Evolutionary conservation across 148 eudicot genomes (phyloP).

Genomic region (Beta vulgaris): DNA sequence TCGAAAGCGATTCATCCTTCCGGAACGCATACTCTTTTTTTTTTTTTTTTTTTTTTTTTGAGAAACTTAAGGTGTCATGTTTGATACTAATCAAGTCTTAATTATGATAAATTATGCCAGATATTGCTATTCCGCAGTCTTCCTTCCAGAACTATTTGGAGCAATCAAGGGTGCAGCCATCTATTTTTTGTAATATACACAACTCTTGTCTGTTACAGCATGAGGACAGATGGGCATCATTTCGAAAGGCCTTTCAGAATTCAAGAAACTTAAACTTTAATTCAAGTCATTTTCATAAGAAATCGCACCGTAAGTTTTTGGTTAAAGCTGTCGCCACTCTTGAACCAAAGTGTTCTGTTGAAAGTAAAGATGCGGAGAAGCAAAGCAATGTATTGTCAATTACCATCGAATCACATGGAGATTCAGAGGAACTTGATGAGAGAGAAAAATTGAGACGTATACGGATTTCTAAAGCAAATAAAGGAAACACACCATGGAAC

Average conservation of each 20-base stretch:
- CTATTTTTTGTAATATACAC: slow-evolving; percentile 30
- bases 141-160: slow-evolving; percentile 34
- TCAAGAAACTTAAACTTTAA: slow-evolving; percentile 28
- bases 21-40: too few species aligned
- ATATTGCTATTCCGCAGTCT: slow-evolving; percentile 70
- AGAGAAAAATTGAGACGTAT: slow-evolving; percentile 78
- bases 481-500: slow-evolving; percentile 91
- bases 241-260: slow-evolving; percentile 40
- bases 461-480: slow-evolving; percentile 93
- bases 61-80: too few species aligned
- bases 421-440: slow-evolving; percentile 50
- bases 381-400: slow-evolving; percentile 19
- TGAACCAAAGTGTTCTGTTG: slow-evolving; percentile 39
- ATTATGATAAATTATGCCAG: slow-evolving; percentile 42
- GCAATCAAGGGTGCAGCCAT: slow-evolving; percentile 37
- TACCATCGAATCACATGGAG: slow-evolving; percentile 23
- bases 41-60: too few species aligned
- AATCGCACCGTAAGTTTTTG: slow-evolving; percentile 30
- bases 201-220: slow-evolving; percentile 27
- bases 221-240: slow-evolving; percentile 42
- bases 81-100: slow-evolving; percentile 10
- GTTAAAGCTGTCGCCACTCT: slow-evolving; percentile 73
- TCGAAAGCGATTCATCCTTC: too few species aligned
- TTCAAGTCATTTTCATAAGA: slow-evolving; percentile 23
- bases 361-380: slow-evolving; percentile 29